These are phyloP conservation scores for Kewa caespitosa DNA, from an alignment of 179 eudicot genomes.

Conservation along the genomic window DNA sequence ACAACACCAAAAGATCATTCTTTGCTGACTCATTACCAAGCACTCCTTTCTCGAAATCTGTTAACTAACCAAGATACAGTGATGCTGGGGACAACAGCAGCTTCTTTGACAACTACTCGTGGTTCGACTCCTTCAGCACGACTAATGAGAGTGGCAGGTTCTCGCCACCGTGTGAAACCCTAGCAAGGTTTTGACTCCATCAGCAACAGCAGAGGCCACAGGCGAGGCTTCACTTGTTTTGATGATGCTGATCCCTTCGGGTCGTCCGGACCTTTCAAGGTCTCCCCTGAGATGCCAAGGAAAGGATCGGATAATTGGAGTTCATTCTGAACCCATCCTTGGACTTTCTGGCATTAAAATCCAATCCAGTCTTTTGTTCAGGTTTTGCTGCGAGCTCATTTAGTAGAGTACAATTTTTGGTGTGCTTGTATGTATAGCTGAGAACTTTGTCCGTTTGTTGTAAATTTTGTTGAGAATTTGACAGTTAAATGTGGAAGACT, in stretches of 20 bases:
- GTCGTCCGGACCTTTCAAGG: conserved; percentile 82
- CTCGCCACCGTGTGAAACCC: conserved; percentile 65
- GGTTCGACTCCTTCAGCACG: conserved; percentile 78
- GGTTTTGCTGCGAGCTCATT: no score
- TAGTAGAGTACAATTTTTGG: conserved; percentile 25
- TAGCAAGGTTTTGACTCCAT: conserved; percentile 70
- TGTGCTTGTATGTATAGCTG: conserved; percentile 29
- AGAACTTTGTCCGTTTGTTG: no score
- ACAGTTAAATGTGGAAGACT: no score
- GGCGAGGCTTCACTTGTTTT: conserved; percentile 64
- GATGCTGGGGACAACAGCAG: conserved; percentile 68
- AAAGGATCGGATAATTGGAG: conserved; percentile 72
- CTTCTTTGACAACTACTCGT: conserved; percentile 63
- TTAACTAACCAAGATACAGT: conserved; percentile 60
- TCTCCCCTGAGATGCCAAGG: conserved; percentile 65
- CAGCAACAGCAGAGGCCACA: conserved; percentile 55
- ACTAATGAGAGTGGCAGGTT: conserved; percentile 49
- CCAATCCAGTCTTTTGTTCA: no score
- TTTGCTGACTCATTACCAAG: conserved; percentile 81
- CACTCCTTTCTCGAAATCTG: conserved; percentile 61
- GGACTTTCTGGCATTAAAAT: no score
- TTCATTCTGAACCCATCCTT: conserved; percentile 49
- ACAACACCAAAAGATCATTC: conserved; percentile 39
- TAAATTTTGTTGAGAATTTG: no score
- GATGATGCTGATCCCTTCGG: conserved; percentile 93